Conservation (phyloP, 495 filamentous ascomycete genomes). For the Penicillium riverlandense region DNA sequence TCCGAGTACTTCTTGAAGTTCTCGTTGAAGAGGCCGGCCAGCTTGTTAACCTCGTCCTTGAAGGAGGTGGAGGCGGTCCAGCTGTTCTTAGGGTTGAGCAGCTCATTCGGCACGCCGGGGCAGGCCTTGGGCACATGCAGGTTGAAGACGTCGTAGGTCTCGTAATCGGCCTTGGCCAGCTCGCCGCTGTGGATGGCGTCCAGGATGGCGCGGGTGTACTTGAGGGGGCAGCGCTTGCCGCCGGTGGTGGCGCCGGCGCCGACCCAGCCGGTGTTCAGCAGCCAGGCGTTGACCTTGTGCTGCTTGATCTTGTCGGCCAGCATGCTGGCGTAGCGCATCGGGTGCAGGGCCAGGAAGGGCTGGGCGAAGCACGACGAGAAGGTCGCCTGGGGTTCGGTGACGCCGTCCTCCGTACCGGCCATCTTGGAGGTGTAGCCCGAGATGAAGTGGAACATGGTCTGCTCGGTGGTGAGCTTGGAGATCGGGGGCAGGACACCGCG, state of each 20-base stretch:
- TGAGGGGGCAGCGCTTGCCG: slow-evolving; percentile 96
- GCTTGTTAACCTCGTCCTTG: slow-evolving; percentile 78
- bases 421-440: slow-evolving; percentile 99
- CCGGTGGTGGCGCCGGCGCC: slow-evolving; percentile 91
- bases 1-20: slow-evolving; percentile 96
- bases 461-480: slow-evolving; percentile 89
- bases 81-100: slow-evolving; percentile 88
- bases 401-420: slow-evolving; percentile 96
- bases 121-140: slow-evolving; percentile 84
- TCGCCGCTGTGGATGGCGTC: slow-evolving; percentile 96
- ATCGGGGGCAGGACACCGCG: slow-evolving; percentile 96
- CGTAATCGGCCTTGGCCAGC: slow-evolving; percentile 84
- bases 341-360: slow-evolving; percentile 97
- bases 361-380: slow-evolving; percentile 99
- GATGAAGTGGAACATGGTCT: slow-evolving; percentile 99
- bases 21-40: slow-evolving; percentile 80
- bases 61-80: slow-evolving; percentile 81
- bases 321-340: slow-evolving; percentile 98
- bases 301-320: slow-evolving; percentile 93
- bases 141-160: slow-evolving; percentile 95
- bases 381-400: slow-evolving; percentile 93
- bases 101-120: slow-evolving; percentile 76
- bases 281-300: slow-evolving; percentile 95
- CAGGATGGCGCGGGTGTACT: slow-evolving; percentile 97
- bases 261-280: slow-evolving; percentile 99